Evolutionary conservation across 352 stramenopile species (phyloP).

Genomic region (Globisporangium paroecandrum): DNA sequence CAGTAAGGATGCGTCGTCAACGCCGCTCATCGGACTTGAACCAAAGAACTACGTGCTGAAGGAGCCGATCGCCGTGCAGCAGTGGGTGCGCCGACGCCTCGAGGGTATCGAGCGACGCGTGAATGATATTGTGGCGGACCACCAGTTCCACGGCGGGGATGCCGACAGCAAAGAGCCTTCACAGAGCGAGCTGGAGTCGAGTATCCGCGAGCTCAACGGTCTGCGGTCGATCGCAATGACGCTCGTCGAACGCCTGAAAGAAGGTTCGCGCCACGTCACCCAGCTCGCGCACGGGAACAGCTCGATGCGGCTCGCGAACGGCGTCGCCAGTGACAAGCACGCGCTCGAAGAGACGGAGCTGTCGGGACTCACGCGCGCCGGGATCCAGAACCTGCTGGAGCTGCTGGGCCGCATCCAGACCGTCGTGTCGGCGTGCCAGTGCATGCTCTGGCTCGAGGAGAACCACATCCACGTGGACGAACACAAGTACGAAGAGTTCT

Average conservation of each 20-base stretch:
- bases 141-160: slow-evolving; percentile 37
- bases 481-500: slow-evolving; percentile 60
- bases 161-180: slow-evolving; percentile 22
- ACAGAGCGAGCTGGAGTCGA: slow-evolving; percentile 37
- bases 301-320: slow-evolving; percentile 23
- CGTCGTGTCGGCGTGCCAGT: slow-evolving; percentile 49
- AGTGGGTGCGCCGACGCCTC: slow-evolving; percentile 63
- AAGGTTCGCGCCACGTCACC: slow-evolving; percentile 49
- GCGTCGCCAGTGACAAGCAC: slow-evolving; percentile 14
- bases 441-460: slow-evolving; percentile 65
- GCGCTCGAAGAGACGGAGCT: slow-evolving; percentile 69
- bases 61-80: slow-evolving; percentile 77
- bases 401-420: slow-evolving; percentile 64
- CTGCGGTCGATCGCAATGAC: slow-evolving; percentile 65
- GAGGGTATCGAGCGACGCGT: slow-evolving; percentile 51
- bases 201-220: slow-evolving; percentile 62
- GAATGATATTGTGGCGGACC: slow-evolving; percentile 48
- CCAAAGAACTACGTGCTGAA: slow-evolving; percentile 67
- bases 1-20: not conserved
- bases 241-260: slow-evolving; percentile 63
- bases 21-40: slow-evolving; percentile 11
- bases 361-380: slow-evolving; percentile 49
- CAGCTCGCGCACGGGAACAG: slow-evolving; percentile 24
- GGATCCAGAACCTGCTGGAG: slow-evolving; percentile 68
- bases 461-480: slow-evolving; percentile 43